phyloP scores from a whole-genome alignment of 495 filamentous ascomycete genomes.

The Paragyromitra xinjiangensis region DNA sequence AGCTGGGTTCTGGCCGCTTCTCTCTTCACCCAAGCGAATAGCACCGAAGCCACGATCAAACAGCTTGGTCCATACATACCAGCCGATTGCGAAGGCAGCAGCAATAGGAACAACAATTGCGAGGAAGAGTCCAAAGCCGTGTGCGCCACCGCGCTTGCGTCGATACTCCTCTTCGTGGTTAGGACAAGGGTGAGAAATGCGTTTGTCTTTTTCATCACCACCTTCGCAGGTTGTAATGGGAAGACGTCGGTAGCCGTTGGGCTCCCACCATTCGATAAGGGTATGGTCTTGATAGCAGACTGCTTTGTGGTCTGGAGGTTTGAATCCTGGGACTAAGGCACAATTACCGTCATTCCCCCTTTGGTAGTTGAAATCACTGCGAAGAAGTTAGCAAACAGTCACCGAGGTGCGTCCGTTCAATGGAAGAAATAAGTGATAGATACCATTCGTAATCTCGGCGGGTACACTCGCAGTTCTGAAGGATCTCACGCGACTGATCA shows the following conservation, averaged over 20 bases:
- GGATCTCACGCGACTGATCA: constrained; percentile 72
- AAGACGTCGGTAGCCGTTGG: constrained; percentile 89
- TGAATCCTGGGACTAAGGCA: constrained; percentile 73
- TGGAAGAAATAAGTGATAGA: constrained; percentile 61
- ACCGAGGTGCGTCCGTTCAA: background rate
- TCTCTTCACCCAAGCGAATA: constrained; percentile 69
- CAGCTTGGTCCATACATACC: constrained; percentile 77
- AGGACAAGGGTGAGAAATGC: constrained; percentile 69
- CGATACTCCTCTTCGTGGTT: constrained; percentile 80
- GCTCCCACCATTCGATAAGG: constrained; percentile 75
- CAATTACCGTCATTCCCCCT: constrained; percentile 78
- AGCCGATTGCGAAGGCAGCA: constrained; percentile 75
- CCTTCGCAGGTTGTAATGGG: constrained; percentile 84
- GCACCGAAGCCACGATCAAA: constrained; percentile 82
- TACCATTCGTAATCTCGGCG: constrained; percentile 93
- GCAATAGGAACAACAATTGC: constrained; percentile 77
- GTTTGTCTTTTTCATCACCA: constrained; percentile 75
- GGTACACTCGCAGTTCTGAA: constrained; percentile 80
- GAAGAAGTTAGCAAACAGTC: constrained; percentile 37
- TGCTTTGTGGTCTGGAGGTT: constrained; percentile 69
- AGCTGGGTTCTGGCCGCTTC: constrained; percentile 61
- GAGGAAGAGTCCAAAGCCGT: constrained; percentile 83
- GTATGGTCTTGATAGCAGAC: constrained; percentile 74
- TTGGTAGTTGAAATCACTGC: constrained; percentile 93
- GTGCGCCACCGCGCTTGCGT: constrained; percentile 71